Conservation (phyloP, 1,139 yeast genomes). For the Blastobotrys ciferrii region DNA sequence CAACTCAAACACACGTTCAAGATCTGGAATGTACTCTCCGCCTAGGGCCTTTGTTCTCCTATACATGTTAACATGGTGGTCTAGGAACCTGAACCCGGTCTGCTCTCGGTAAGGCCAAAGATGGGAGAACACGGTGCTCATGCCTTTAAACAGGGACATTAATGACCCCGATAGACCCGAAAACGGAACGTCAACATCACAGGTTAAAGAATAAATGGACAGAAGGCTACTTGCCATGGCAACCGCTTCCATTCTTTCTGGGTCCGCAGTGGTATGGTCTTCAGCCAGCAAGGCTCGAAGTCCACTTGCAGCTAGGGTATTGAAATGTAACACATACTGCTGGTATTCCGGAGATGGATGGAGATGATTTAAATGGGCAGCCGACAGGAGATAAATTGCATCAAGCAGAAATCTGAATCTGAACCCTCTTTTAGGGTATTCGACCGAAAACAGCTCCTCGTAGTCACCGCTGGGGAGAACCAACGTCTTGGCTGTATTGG, state of each 20-base stretch:
- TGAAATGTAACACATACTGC: slow-evolving; percentile 1
- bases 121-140: background rate
- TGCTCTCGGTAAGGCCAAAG: background rate
- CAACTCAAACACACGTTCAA: slow-evolving; percentile 1
- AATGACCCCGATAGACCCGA: background rate
- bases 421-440: slow-evolving; percentile 2
- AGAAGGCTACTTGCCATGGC: slow-evolving; percentile 3
- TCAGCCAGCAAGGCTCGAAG: background rate
- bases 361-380: slow-evolving; percentile 5
- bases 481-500: background rate
- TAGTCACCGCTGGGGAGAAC: background rate
- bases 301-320: background rate
- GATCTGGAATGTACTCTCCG: background rate
- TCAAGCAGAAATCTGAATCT: slow-evolving; percentile 1
- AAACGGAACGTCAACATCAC: background rate
- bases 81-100: background rate
- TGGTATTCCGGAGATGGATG: slow-evolving; percentile 3
- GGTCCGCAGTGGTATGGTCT: background rate
- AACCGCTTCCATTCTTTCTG: background rate
- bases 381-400: background rate
- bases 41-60: background rate
- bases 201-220: background rate
- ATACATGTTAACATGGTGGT: background rate
- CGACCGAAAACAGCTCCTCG: background rate
- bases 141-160: background rate